Evolutionary conservation across 2,329 filamentous ascomycete genomes (phyloP).

Genomic region (Fragosphaeria purpurea): DNA sequence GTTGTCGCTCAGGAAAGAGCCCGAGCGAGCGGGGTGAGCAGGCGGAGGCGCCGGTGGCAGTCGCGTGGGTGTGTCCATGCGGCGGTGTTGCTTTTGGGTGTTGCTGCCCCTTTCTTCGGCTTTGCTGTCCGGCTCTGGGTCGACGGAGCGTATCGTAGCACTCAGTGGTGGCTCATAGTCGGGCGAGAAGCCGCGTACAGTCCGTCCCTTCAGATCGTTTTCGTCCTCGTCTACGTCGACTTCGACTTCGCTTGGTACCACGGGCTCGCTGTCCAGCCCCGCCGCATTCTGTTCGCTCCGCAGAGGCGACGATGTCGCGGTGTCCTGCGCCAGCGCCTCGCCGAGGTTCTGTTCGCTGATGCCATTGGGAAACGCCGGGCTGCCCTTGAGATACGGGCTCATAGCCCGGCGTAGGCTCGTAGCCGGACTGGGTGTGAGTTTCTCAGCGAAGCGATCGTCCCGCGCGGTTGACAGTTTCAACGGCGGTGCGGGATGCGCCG

Average conservation of each 20-base stretch:
- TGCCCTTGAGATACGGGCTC: slow-evolving; percentile 62
- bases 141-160: slow-evolving; percentile 59
- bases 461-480: slow-evolving; percentile 23
- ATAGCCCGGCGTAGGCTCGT: slow-evolving; percentile 80
- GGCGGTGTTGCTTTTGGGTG: slow-evolving; percentile 1
- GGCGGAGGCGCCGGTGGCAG: slow-evolving; percentile 22
- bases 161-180: slow-evolving; percentile 64
- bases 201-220: slow-evolving; percentile 22
- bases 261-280: background rate
- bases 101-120: slow-evolving; percentile 4
- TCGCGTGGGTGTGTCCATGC: slow-evolving; percentile 26
- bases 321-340: background rate
- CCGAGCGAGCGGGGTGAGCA: slow-evolving; percentile 23
- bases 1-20: slow-evolving; percentile 43
- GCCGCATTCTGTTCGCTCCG: background rate
- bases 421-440: slow-evolving; percentile 49
- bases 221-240: slow-evolving; percentile 6
- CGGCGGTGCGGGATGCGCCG: slow-evolving; percentile 25
- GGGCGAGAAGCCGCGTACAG: slow-evolving; percentile 57
- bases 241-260: background rate
- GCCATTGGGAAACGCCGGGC: slow-evolving; percentile 12
- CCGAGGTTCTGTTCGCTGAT: background rate
- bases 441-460: slow-evolving; percentile 18
- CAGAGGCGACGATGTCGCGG: background rate
- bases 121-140: slow-evolving; percentile 25